phyloP scores from a whole-genome alignment of 495 filamentous ascomycete genomes.

The Saxophila tyrrhenica region DNA sequence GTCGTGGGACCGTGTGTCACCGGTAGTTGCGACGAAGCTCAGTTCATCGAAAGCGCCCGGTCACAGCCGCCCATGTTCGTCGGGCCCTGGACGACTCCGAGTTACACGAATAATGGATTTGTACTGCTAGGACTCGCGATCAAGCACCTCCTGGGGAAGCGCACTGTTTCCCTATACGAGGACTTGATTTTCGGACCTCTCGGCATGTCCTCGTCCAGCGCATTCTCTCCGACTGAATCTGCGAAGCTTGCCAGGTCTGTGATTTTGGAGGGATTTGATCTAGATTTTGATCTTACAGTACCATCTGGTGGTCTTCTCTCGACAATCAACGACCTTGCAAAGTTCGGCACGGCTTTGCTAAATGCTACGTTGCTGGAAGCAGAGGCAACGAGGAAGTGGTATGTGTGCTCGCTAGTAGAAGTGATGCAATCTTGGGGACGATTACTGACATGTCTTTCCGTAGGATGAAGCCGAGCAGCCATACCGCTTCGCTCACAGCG shows the following conservation, averaged over 20 bases:
- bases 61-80: slow-evolving; percentile 18
- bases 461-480: not conserved
- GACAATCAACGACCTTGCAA: slow-evolving; percentile 19
- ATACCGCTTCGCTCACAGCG: not conserved
- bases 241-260: slow-evolving; percentile 8
- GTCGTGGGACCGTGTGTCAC: not conserved
- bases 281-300: slow-evolving; percentile 15
- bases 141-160: slow-evolving; percentile 15
- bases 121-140: slow-evolving; percentile 23
- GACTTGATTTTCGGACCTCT: slow-evolving; percentile 19
- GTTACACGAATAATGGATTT: slow-evolving; percentile 24
- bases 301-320: slow-evolving; percentile 25
- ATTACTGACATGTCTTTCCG: not conserved
- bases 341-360: slow-evolving; percentile 19
- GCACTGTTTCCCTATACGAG: slow-evolving; percentile 19
- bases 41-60: slow-evolving; percentile 14
- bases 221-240: slow-evolving; percentile 14
- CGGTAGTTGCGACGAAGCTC: not conserved
- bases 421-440: not conserved
- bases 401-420: not conserved
- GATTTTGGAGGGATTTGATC: slow-evolving; percentile 16
- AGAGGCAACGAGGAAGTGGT: not conserved
- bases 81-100: slow-evolving; percentile 22
- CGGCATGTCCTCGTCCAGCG: slow-evolving; percentile 17
- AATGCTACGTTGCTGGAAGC: not conserved